Percentiles rank a stretch among this genome's conserved stretches.
These are phyloP conservation scores for Tanacetum coccineum DNA, from an alignment of 129 eudicot genomes.

Conservation along the genomic window DNA sequence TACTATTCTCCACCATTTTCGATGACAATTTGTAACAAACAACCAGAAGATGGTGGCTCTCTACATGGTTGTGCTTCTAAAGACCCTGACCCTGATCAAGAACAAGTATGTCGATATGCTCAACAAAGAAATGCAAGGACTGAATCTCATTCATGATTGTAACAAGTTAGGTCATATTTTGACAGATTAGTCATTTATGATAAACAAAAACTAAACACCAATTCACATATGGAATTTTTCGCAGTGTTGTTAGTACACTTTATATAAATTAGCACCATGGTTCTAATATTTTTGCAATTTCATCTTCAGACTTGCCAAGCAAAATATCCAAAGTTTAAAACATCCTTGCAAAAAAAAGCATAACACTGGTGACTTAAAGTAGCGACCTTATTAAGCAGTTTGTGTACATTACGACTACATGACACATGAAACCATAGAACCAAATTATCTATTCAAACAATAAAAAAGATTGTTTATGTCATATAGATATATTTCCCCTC, in stretches of 20 bases:
- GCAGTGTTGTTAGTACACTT: not conserved
- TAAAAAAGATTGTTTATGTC: not conserved
- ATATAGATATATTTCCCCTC: not conserved
- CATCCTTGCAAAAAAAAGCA: not conserved
- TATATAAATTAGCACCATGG: not conserved
- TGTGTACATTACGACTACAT: not conserved
- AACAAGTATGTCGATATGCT: slow-evolving; percentile 2
- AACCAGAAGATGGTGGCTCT: slow-evolving; percentile 15
- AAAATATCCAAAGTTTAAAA: not conserved
- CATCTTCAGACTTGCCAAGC: no score
- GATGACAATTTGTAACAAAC: slow-evolving; percentile 36
- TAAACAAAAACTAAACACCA: not conserved
- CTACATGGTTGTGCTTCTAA: not conserved
- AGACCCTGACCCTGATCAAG: slow-evolving; percentile 10
- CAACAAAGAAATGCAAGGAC: slow-evolving; percentile 17
- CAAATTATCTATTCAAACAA: not conserved
- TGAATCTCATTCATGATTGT: slow-evolving; percentile 17
- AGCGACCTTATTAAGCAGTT: not conserved
- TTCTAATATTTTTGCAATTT: not conserved
- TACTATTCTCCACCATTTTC: slow-evolving; percentile 57
- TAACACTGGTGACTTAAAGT: not conserved
- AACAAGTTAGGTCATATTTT: slow-evolving; percentile 22
- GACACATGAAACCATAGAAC: no score
- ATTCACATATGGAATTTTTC: slow-evolving; percentile 8
- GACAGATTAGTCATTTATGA: slow-evolving; percentile 16